Base-by-base conservation (phyloP, 768 basidiomycete genomes). In the Xerocomellus amylosporus region DNA sequence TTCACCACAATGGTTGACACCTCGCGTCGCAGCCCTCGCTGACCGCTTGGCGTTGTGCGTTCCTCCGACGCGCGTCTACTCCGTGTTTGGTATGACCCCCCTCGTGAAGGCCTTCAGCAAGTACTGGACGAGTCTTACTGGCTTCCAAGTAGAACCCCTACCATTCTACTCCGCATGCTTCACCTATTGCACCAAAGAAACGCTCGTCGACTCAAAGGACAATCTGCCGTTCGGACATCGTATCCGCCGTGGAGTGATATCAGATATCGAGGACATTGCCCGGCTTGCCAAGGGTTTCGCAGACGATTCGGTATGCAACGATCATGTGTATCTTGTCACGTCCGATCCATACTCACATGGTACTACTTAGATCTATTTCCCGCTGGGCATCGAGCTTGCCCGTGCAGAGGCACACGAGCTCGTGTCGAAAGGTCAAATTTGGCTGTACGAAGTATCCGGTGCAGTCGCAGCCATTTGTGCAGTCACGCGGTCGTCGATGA, bases 151-250 rank as follows among this genome's bases (percentile, higher is more conserved):
- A 40, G 73, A 74, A 52, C 61, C 67, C 17, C 63, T 77, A 38
- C 80, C 81, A 19, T 79, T 80, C 65, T 84, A 84, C 58, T 70
- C 72, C 5, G 82, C 83, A 7, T 71, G 68, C 51, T 75, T 78
- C 58, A 73, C 77, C 13, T 72, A 72, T 51, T 80, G 80, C 71
- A 77, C 72, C 14, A 48, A 60, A 13, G 57, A 71, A 44, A 77
- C 77, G 0, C 65, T 81, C 56, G 64, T 61, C 24, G 64, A 65
- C 22, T 52, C 63, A 15, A 48, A 66, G 8, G 51, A 33, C 15
- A 34, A 59, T 2, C 53, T 74, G 14, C 71, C 77, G 5, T 58
- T 58, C 6, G 75, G 70, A 13, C 72, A 77, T 60, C 38, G 46
- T 24, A 69, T 77, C 26, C 71, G 79, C 12, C 71, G 71, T 12